phyloP scores from a whole-genome alignment of 306 rosid genomes.

The Crotalaria pallida region DNA sequence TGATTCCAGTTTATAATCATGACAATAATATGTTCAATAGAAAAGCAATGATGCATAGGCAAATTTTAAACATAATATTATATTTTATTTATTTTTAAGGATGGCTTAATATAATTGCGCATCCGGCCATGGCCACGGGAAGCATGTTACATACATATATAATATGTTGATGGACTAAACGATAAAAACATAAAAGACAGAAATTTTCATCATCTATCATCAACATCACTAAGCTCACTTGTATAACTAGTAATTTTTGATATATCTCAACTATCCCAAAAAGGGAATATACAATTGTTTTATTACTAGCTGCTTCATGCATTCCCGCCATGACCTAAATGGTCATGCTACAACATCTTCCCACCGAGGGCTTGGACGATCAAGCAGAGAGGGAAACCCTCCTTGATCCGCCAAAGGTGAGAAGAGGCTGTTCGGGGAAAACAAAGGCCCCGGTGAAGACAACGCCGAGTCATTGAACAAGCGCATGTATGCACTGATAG shows the following conservation, averaged over 20 bases:
- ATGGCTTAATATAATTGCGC: too few species aligned
- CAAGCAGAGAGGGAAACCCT: conserved; percentile 55
- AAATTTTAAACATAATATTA: too few species aligned
- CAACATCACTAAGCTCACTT: background rate
- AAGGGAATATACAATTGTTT: conserved; percentile 18
- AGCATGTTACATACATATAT: too few species aligned
- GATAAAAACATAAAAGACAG: background rate
- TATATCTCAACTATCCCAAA: background rate
- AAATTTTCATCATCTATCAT: background rate
- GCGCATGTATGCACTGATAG: conserved; percentile 65
- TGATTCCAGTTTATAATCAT: too few species aligned
- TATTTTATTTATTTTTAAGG: too few species aligned
- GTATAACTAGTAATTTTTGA: conserved; percentile 10
- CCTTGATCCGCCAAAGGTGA: conserved; percentile 45
- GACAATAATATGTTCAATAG: too few species aligned
- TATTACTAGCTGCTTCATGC: too few species aligned
- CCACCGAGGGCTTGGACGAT: conserved; percentile 43
- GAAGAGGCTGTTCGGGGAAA: conserved; percentile 40
- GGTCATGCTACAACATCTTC: background rate
- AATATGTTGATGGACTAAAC: too few species aligned
- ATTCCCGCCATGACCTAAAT: too few species aligned
- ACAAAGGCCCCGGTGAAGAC: conserved; percentile 36
- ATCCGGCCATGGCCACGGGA: too few species aligned
- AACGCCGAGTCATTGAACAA: conserved; percentile 41
- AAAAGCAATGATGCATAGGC: too few species aligned